Base-by-base conservation (phyloP, 140 eudicot species). In the Senecio squalidus region DNA sequence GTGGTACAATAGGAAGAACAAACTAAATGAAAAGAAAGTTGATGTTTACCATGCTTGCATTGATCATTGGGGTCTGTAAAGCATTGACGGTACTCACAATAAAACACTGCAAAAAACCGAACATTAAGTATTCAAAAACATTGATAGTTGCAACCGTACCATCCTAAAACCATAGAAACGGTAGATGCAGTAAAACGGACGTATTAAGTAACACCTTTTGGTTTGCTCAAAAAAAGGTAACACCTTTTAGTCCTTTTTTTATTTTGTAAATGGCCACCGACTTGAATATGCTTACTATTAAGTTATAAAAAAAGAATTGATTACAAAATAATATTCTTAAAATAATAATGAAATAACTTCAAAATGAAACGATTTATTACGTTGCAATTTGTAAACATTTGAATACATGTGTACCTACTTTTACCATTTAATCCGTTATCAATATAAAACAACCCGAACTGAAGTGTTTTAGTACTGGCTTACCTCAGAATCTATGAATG, bases 401-500 rank as follows among this genome's bases (percentile, higher is more conserved):
- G 1, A 26, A 5, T 13, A 4, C 18, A 6, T 11, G 6, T 52
- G 14, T 26, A n/a, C 29, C 6, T 36, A 21, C 4, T 21, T 26
- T 24, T 11, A 6, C 58, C 34, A 26, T 13, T 26, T 52, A 14
- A 27, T 0, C 11, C 34, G 6, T 27, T 52, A n/a, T n/a, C n/a
- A n/a, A n/a, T n/a, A n/a, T n/a, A n/a, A n/a, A n/a, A n/a, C n/a
- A n/a, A n/a, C n/a, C n/a, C n/a, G n/a, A n/a, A n/a, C n/a, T n/a
- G n/a, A n/a, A n/a, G n/a, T n/a, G n/a, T n/a, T n/a, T n/a, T n/a
- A n/a, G n/a, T n/a, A n/a, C n/a, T n/a, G n/a, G 16, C 58, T 64
- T 58, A 92, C 98, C 98, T 92, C 98, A 1, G 96, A 96, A 73
- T 92, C 98, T 70, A 92, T 87, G 70, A 84, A 92, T 26, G 95